Evolutionary conservation across 495 filamentous ascomycete species (phyloP).

Genomic region (Penicillium cataractarum): DNA sequence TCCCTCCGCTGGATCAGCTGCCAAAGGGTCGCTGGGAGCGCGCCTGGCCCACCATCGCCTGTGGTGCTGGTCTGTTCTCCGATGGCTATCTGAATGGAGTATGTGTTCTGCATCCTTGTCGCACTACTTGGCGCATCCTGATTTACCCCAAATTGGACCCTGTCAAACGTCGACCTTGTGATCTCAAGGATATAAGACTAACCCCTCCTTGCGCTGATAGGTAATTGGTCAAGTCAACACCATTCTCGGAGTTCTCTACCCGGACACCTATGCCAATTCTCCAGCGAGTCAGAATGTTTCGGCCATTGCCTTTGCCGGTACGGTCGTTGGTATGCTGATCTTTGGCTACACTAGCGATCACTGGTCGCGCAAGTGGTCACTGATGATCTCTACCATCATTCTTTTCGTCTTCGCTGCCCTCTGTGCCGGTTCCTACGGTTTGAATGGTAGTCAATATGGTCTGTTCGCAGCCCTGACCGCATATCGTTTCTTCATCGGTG

Average conservation of each 20-base stretch:
- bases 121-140: not conserved
- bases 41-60: conserved; percentile 72
- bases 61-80: conserved; percentile 86
- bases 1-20: conserved; percentile 40
- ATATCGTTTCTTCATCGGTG: conserved; percentile 79
- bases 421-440: conserved; percentile 72
- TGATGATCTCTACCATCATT: conserved; percentile 79
- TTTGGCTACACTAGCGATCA: conserved; percentile 85
- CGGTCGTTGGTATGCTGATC: conserved; percentile 78
- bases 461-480: conserved; percentile 83
- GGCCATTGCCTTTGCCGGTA: conserved; percentile 85
- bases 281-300: conserved; percentile 69
- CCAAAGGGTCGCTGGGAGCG: conserved; percentile 60
- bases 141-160: not conserved
- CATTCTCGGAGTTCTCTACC: conserved; percentile 66
- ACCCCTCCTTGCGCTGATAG: conserved; percentile 37
- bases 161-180: conserved; percentile 7
- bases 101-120: conserved; percentile 15
- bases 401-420: conserved; percentile 85
- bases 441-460: conserved; percentile 61
- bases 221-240: conserved; percentile 84
- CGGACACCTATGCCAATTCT: conserved; percentile 63
- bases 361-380: conserved; percentile 80
- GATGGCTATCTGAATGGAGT: conserved; percentile 90
- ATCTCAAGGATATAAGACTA: conserved; percentile 1